Evolutionary conservation across 805 yeast genomes (phyloP).

Genomic region (Metschnikowia gelsemii): DNA sequence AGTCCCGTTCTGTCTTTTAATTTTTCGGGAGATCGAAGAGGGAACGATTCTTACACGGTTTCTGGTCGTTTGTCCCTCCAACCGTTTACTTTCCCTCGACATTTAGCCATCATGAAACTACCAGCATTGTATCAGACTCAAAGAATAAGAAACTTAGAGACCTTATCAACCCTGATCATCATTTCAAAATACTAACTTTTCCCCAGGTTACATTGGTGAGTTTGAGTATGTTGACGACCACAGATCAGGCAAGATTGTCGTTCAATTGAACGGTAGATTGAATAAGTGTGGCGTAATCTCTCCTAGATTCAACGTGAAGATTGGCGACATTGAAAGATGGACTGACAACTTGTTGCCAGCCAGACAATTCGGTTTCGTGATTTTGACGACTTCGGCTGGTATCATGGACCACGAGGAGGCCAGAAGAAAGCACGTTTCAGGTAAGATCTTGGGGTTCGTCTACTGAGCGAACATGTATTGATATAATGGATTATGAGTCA

Average conservation of each 20-base stretch:
- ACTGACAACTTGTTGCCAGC: slow-evolving; percentile 98
- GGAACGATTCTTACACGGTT: slow-evolving; percentile 70
- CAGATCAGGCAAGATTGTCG: slow-evolving; percentile 38
- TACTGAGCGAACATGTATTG: slow-evolving; percentile 50
- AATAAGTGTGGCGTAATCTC: slow-evolving; percentile 97
- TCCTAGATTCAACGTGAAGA: slow-evolving; percentile 97
- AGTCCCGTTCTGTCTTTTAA: slow-evolving; percentile 97
- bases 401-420: slow-evolving; percentile 99
- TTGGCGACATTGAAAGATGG: slow-evolving; percentile 96
- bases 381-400: slow-evolving; percentile 98
- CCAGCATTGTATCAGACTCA: too few species aligned
- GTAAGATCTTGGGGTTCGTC: slow-evolving; percentile 97
- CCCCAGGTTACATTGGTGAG: slow-evolving; percentile 32
- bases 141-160: too few species aligned
- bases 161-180: too few species aligned
- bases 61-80: slow-evolving; percentile 35
- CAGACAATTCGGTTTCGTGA: slow-evolving; percentile 97
- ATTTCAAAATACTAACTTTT: slow-evolving; percentile 24
- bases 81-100: slow-evolving; percentile 73
- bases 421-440: slow-evolving; percentile 99
- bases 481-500: neutral
- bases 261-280: slow-evolving; percentile 37
- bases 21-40: slow-evolving; percentile 81
- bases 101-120: too few species aligned
- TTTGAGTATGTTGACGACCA: slow-evolving; percentile 39